Evolutionary conservation across 306 rosid species (phyloP), one percentile per base, ranked within the genome.

Genomic region (Vigna radiata): DNA sequence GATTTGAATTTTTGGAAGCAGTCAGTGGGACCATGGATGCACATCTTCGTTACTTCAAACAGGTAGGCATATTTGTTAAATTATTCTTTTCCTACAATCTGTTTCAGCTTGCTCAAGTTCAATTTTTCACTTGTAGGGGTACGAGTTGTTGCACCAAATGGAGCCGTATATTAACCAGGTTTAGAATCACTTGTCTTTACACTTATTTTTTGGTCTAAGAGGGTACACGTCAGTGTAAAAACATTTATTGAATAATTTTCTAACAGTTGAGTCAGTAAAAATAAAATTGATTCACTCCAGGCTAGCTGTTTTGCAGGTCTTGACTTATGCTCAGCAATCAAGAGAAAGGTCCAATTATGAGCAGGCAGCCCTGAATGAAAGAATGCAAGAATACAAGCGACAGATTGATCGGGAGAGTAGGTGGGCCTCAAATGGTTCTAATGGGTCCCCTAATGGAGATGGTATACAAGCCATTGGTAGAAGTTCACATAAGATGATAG

Each of bases 21-120:
- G 98, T 96, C 80, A 96, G 99, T 81, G 99, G 99, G 73, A 96
- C 99, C 70, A 92, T 96, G 99, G 99, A 96, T 76, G 99, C 99
- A 0, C 99, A 96, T 86, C 96, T 96, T 78, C 97, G 98, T 75
- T 96, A 96, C 86, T 96, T 96, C 85, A 96, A 96, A 85, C 99
- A 96, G 94, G 99, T 88, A 63, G 70, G 74, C 50, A 65, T 64
- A 54, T 79, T 79, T 70, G 76, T 73, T 53, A 21, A 54, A 60
- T 11, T 79, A 23, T 65, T 78, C 21, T 67, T 61, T 41, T 70
- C 58, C 29, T 76, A 43, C 50, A 23, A 59, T 64, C 61, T 72
- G 21, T 69, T 63, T 12, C 66, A 56, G 5, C 63, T 14, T 83
- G 68, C 91, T 77, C 84, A 84, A 83, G 87, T 84, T 78, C 70